Evolutionary conservation across 116 monocot genomes (phyloP).

Genomic region (Phalaenopsis hybrid): DNA sequence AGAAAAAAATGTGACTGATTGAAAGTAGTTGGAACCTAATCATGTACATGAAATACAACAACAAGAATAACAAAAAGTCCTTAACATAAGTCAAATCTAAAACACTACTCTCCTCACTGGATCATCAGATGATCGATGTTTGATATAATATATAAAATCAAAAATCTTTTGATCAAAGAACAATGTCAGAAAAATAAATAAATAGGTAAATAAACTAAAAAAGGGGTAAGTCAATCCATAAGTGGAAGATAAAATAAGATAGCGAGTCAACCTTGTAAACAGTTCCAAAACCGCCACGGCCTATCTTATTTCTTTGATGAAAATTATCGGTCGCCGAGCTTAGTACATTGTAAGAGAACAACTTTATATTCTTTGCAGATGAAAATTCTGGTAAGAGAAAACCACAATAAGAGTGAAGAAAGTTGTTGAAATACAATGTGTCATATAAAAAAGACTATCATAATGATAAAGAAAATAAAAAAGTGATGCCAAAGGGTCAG

Average conservation of each 20-base stretch:
- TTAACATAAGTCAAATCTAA: no score
- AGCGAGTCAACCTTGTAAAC: constrained; percentile 4
- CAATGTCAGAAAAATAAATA: neutral
- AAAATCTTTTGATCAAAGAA: neutral
- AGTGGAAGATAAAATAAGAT: neutral
- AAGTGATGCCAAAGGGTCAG: neutral
- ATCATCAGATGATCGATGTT: no score
- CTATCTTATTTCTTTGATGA: constrained; percentile 4
- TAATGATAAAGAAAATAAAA: neutral
- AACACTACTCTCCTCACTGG: no score
- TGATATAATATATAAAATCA: neutral
- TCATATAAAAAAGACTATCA: neutral
- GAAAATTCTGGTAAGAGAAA: constrained; percentile 4
- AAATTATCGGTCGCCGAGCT: constrained; percentile 8
- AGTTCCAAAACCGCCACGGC: constrained; percentile 10
- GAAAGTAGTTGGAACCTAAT: no score
- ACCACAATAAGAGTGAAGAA: neutral
- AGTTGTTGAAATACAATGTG: neutral
- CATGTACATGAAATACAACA: no score
- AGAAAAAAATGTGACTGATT: no score
- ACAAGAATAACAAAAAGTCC: no score
- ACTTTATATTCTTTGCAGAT: constrained; percentile 5
- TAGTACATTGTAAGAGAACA: constrained; percentile 9
- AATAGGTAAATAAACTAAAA: neutral
- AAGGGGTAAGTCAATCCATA: neutral